phyloP scores from a whole-genome alignment of 2,329 filamentous ascomycete species.

The Albophoma yamanashiensis region DNA sequence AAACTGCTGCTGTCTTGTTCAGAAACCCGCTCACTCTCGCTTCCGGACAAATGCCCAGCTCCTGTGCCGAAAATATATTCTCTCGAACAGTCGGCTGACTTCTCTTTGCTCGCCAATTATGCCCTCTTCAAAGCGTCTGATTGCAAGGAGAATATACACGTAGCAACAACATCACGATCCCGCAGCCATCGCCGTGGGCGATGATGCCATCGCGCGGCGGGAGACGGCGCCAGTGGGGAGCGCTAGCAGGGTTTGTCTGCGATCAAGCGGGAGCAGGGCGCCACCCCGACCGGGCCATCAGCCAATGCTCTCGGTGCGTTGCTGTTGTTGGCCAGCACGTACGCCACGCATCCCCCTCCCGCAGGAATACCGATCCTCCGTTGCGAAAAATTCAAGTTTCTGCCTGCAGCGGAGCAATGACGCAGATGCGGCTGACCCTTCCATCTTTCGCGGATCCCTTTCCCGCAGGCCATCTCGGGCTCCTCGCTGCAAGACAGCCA shows the following conservation, averaged over 20 bases:
- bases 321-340: neutral
- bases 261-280: neutral
- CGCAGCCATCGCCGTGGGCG: neutral
- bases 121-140: neutral
- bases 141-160: neutral
- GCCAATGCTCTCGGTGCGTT: neutral
- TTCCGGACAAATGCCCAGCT: neutral
- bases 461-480: neutral
- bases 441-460: neutral
- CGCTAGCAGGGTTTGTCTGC: neutral
- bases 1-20: neutral
- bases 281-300: neutral
- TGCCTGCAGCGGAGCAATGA: neutral
- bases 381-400: neutral
- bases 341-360: neutral
- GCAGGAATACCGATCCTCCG: neutral
- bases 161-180: neutral
- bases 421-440: neutral
- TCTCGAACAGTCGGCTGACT: neutral
- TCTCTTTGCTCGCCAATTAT: neutral
- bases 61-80: neutral
- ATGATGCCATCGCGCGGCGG: neutral
- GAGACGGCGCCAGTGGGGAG: neutral
- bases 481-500: neutral
- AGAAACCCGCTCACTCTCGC: neutral